Evolutionary conservation across 768 basidiomycete species (phyloP), one percentile per base, ranked within the genome.

Genomic region (Ramaria sp.): DNA sequence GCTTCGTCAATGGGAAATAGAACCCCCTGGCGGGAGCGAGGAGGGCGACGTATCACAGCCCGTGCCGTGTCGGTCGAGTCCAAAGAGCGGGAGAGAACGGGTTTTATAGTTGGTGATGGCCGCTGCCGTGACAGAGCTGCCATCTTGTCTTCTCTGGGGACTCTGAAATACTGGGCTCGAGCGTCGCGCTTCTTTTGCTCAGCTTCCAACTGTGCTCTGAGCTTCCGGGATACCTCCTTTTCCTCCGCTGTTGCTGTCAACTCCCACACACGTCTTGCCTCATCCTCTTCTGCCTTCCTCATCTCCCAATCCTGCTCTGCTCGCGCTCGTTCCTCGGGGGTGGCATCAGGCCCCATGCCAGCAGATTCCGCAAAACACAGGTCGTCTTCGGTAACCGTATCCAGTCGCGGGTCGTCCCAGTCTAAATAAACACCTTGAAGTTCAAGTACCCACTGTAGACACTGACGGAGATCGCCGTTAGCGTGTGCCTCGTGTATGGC

Each of bases 1-100:
- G 31, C 17, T 22, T 52, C 51, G 30, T 57, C 55, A 13, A 47
- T 10, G 30, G 55, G 55, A 20, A 57, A 57, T 17, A 57, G 55
- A 10, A 22, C 1, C 1, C 17, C 33, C 13, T 22, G 51, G 15
- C 37, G 51, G 24, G 33, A 7, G 34, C 34, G 34, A 24, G 34
- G 51, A 3, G 19, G 10, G 17, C 17, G 31, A 13, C 24, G 31
- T 4, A 20, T 19, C 2, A 27, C 19, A 19, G 19, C 1, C 19
- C 11, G 48, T 30, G 27, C 15, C 30, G 48, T 17, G 24, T 49
- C 10, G 20, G 13, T 24, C 2, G 19, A 49, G 27, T 30, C 27
- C 22, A 33, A n/a, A n/a, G 17, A 30, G 11, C 48, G 24, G 27
- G 48, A 30, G 22, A 33, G 1, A 9, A 13, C 27, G 12, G 48